Conservation (phyloP, 2,329 filamentous ascomycete genomes). For the Epichloe sp. region DNA sequence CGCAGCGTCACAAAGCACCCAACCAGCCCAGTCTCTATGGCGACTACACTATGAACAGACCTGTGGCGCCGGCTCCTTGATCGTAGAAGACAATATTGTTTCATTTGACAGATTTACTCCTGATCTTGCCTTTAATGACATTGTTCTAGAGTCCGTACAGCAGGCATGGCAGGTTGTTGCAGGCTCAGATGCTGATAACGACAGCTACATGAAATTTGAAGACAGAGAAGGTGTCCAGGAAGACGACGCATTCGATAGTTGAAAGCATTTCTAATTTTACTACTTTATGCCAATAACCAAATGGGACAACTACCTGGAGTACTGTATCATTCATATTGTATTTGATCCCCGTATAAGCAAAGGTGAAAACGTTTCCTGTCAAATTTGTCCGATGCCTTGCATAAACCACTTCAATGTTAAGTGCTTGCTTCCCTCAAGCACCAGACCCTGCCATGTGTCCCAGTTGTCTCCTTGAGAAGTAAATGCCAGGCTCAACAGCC, state of each 20-base stretch:
- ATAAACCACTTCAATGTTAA: no score
- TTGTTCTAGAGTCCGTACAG: conserved; percentile 51
- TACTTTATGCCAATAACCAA: not conserved
- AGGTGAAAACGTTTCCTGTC: no score
- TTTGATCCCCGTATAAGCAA: no score
- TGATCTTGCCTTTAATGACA: conserved; percentile 64
- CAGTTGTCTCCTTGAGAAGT: not conserved
- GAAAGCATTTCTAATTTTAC: conserved; percentile 1
- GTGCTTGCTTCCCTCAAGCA: no score
- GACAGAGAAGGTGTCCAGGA: conserved; percentile 52
- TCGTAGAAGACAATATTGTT: conserved; percentile 31
- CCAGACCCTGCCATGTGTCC: not conserved
- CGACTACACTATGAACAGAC: conserved; percentile 43
- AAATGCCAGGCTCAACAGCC: not conserved
- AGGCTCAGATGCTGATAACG: conserved; percentile 30
- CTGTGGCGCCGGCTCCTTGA: conserved; percentile 14
- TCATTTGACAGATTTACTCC: conserved; percentile 45
- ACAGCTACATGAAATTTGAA: conserved; percentile 63
- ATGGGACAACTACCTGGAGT: not conserved
- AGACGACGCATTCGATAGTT: conserved; percentile 39
- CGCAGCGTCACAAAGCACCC: conserved; percentile 14
- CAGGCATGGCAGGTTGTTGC: conserved; percentile 56
- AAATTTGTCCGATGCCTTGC: no score
- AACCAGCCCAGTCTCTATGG: conserved; percentile 28
- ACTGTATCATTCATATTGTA: no score